These are phyloP conservation scores for Inonotus hispidus DNA, from an alignment of 1,284 basidiomycete genomes.

Conservation along the genomic window DNA sequence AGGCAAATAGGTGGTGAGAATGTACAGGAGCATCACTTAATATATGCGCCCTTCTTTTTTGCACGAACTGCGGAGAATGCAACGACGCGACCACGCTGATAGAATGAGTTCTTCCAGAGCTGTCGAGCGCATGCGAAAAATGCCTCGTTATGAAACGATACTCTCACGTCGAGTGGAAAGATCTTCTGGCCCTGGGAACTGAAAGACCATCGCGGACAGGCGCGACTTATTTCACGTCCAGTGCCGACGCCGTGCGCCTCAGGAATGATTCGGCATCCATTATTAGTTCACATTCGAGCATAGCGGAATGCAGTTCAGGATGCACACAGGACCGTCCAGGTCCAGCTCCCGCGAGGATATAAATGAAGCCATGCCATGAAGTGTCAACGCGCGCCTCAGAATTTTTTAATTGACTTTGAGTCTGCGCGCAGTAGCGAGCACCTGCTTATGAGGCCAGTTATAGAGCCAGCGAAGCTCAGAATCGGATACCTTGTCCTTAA, in stretches of 20 bases:
- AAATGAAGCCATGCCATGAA: neutral
- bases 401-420: no score
- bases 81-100: slow-evolving; percentile 8
- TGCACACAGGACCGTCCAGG: no score
- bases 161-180: slow-evolving; percentile 11
- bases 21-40: slow-evolving; percentile 3
- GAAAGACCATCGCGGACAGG: slow-evolving; percentile 12
- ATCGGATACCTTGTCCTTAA: neutral
- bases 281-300: neutral
- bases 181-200: slow-evolving; percentile 12
- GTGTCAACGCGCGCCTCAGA: neutral
- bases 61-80: slow-evolving; percentile 13
- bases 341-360: neutral
- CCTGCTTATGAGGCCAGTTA: neutral
- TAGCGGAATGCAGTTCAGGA: neutral
- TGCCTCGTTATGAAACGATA: slow-evolving; percentile 2
- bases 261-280: slow-evolving; percentile 2
- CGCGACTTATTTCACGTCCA: neutral
- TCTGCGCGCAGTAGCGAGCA: neutral
- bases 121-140: neutral
- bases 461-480: neutral
- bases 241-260: slow-evolving; percentile 11
- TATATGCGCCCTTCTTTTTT: slow-evolving; percentile 4
- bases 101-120: neutral
- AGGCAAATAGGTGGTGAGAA: slow-evolving; percentile 8